These are phyloP conservation scores for Aureobasidium sp. DNA, from an alignment of 2,329 filamentous ascomycete species.

Conservation along the genomic window DNA sequence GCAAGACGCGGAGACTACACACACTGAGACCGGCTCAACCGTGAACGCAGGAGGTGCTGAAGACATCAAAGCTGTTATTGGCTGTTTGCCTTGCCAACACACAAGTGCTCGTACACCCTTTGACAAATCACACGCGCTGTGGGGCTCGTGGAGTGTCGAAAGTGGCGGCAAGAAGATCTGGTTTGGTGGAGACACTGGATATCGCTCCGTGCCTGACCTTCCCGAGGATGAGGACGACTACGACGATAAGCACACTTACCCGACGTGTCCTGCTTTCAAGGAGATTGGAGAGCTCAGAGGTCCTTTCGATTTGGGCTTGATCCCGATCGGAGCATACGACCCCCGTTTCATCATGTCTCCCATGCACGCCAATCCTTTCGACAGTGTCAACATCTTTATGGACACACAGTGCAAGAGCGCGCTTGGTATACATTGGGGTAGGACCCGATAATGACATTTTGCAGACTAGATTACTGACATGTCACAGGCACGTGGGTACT, in stretches of 20 bases:
- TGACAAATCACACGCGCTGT: constrained; percentile 70
- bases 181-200: constrained; percentile 82
- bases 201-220: constrained; percentile 64
- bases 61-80: constrained; percentile 62
- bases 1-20: constrained; percentile 13
- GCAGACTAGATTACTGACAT: background rate
- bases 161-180: constrained; percentile 71
- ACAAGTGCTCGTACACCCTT: constrained; percentile 59
- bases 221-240: constrained; percentile 63
- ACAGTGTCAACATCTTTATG: constrained; percentile 80
- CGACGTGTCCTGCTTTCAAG: constrained; percentile 73
- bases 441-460: background rate
- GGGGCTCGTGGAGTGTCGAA: constrained; percentile 76
- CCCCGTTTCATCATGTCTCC: constrained; percentile 65
- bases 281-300: constrained; percentile 73
- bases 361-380: constrained; percentile 80
- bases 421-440: constrained; percentile 85
- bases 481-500: constrained; percentile 56
- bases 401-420: constrained; percentile 73
- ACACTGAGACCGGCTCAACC: background rate
- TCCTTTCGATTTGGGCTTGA: constrained; percentile 82
- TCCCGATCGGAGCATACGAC: constrained; percentile 86
- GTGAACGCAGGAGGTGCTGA: constrained; percentile 16
- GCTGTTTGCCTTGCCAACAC: constrained; percentile 80
- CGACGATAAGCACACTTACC: constrained; percentile 55